Percentiles rank a stretch among this genome's conserved stretches.
Evolutionary conservation across 805 yeast genomes (phyloP).

Genomic region (Ascoidea rubescens): DNA sequence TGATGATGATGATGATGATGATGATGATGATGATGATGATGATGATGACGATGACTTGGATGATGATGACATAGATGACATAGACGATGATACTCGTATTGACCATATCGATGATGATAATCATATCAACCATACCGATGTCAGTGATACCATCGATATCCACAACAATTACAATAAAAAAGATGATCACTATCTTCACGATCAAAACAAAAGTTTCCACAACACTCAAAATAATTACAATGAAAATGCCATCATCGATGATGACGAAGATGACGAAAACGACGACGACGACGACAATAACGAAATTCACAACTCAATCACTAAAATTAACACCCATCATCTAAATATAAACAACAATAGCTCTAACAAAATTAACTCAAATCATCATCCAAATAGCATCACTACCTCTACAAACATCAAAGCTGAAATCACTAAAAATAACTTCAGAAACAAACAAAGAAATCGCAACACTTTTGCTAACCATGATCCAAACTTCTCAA

Average conservation of each 20-base stretch:
- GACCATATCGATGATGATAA: not conserved
- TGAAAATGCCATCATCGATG: not conserved
- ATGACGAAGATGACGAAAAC: not conserved
- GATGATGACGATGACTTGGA: not conserved
- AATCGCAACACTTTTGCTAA: no score
- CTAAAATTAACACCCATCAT: not conserved
- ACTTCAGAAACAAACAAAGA: no score
- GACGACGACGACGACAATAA: not conserved
- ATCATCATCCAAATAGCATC: no score
- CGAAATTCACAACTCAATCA: not conserved
- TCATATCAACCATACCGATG: no score
- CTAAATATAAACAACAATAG: not conserved
- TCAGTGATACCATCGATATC: not conserved
- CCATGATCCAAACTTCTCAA: no score
- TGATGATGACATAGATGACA: not conserved
- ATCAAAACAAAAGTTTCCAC: no score
- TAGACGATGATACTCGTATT: not conserved
- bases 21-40: not conserved
- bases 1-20: not conserved
- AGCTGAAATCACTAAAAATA: no score
- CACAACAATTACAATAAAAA: not conserved
- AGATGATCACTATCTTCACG: no score
- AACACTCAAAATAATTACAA: no score
- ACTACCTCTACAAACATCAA: no score
- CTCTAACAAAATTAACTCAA: no score